phyloP scores from a whole-genome alignment of 495 filamentous ascomycete species.

The Acidiella bohemica region DNA sequence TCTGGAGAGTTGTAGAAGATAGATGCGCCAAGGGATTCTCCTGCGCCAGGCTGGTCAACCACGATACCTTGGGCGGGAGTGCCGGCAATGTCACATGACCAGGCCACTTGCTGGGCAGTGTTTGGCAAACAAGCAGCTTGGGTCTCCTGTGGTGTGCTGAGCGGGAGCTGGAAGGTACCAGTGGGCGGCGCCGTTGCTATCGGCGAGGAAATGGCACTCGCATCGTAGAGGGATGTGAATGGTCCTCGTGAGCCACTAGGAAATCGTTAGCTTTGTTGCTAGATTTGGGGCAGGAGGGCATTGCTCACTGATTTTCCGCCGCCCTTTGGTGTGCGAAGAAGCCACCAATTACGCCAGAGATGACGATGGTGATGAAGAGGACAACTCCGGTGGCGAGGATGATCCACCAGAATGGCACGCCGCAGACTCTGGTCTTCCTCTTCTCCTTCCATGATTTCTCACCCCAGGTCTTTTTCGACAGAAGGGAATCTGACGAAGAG shows the following conservation, averaged over 20 bases:
- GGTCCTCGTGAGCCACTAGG: too few species aligned
- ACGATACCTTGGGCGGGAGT: constrained; percentile 2
- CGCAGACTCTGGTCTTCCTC: constrained; percentile 22
- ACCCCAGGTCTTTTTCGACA: constrained; percentile 23
- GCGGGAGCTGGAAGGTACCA: constrained; percentile 49
- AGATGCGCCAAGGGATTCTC: constrained; percentile 31
- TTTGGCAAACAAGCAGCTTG: constrained; percentile 55
- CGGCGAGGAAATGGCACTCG: constrained; percentile 47
- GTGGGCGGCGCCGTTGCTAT: constrained; percentile 45
- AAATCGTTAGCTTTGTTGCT: too few species aligned
- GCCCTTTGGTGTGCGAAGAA: constrained; percentile 14
- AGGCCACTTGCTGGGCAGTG: constrained; percentile 45
- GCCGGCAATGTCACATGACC: constrained; percentile 45
- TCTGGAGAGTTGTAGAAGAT: constrained; percentile 6
- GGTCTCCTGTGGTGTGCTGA: constrained; percentile 39
- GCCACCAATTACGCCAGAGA: constrained; percentile 29
- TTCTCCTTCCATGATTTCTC: constrained; percentile 25
- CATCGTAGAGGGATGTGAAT: constrained; percentile 55
- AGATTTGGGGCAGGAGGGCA: too few species aligned
- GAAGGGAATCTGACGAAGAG: background rate
- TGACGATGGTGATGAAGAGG: constrained; percentile 34
- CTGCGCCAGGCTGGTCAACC: constrained; percentile 26
- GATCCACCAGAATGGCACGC: constrained; percentile 25
- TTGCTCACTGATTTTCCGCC: too few species aligned
- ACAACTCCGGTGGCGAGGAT: constrained; percentile 43